Evolutionary conservation across 2,329 filamentous ascomycete genomes (phyloP).

Genomic region (Neoscytalidium dimidiatum): DNA sequence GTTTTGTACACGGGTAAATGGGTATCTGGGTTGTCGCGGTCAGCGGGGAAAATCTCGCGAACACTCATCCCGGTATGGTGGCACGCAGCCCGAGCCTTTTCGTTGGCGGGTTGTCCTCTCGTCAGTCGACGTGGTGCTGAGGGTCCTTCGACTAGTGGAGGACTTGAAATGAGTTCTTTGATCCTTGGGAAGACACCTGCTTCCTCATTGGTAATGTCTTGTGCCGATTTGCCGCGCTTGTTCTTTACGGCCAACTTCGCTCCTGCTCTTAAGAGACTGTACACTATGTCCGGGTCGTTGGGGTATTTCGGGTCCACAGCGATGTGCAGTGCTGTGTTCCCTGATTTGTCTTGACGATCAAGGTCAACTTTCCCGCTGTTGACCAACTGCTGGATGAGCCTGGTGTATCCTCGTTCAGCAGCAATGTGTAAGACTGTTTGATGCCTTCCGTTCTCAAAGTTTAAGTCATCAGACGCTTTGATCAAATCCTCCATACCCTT

Average conservation of each 20-base stretch:
- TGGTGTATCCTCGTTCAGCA: not conserved
- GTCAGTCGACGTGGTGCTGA: not conserved
- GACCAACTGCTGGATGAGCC: not conserved
- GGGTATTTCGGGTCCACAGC: not conserved
- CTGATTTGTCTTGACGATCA: not conserved
- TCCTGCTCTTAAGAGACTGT: not conserved
- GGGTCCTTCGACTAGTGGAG: not conserved
- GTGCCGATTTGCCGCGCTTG: not conserved
- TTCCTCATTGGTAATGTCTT: not conserved
- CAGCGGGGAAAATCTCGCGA: not conserved
- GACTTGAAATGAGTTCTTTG: not conserved
- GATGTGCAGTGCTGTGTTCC: not conserved
- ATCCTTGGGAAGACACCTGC: not conserved
- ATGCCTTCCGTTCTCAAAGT: not conserved
- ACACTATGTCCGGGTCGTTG: not conserved
- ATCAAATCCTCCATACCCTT: not conserved
- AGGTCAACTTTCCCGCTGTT: constrained; percentile 6
- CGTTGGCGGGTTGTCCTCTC: not conserved
- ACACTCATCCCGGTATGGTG: not conserved
- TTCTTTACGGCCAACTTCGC: not conserved
- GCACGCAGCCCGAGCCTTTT: not conserved
- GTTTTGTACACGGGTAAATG: constrained; percentile 9
- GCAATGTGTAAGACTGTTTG: not conserved
- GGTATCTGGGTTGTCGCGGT: not conserved
- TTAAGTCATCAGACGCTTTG: not conserved